Base-by-base conservation (phyloP, 129 eudicot genomes). In the Centella asiatica region DNA sequence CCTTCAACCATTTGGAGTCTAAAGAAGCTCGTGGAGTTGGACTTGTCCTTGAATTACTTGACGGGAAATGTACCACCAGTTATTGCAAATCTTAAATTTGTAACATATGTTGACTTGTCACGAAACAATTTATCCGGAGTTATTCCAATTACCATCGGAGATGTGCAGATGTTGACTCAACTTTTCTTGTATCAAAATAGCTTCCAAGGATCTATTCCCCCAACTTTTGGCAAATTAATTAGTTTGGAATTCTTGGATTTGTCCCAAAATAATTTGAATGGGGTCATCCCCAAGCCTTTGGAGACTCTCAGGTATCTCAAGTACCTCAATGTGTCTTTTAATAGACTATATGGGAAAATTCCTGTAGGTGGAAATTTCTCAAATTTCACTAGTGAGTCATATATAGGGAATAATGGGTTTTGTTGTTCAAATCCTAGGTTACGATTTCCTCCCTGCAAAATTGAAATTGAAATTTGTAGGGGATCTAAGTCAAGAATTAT, bases 41-140 rank as follows among this genome's bases (percentile, higher is more conserved):
- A 77, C 32, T 31, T 77, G 42, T 77, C 77, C 19, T 50, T 54
- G 1, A 76, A 76, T 34, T 72, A 2, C 6, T 39, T 77, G 18
- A 48, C 20, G 42, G 77, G 74, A 5, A 2, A 13, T 22, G 7
- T 77, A 18, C 57, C 68, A 2, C 17, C 34, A 36, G 58, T 71
- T 20, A 63, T 62, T n/a, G 44, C 39, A 27, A 59, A 65, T 6
- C 17, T 77, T 23, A 64, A 32, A 40, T 39, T 48, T 4, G 8
- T 56, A n/a, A 40, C 58, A 2, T 17, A 17, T 27, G 13, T 72
- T 4, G 63, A 46, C 46, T 33, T 72, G 17, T 55, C 66, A 0
- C 12, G 31, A 36, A 72, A 72, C 32, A 65, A 62, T 27, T 62
- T 72, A 37, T 64, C 66, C 11, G 66, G 70, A 22, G 10, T 2